These are phyloP conservation scores for Helotiales sp. DNA, from an alignment of 2,329 filamentous ascomycete species.

Conservation along the genomic window DNA sequence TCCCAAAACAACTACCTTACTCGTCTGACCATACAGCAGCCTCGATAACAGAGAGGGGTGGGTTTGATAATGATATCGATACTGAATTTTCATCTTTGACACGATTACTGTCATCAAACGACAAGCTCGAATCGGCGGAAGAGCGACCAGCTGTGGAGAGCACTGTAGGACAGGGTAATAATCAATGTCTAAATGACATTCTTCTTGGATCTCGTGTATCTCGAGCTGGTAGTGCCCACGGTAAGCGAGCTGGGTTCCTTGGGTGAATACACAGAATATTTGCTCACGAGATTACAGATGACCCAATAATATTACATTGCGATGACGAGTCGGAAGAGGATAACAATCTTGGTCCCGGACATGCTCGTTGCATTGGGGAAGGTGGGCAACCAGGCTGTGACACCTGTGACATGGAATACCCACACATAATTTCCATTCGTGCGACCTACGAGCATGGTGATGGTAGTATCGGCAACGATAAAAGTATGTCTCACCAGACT, in stretches of 20 bases:
- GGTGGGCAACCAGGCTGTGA: conserved; percentile 6
- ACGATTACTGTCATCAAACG: neutral
- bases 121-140: conserved; percentile 6
- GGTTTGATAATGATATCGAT: conserved; percentile 5
- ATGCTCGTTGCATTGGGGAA: neutral
- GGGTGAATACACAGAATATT: neutral
- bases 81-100: neutral
- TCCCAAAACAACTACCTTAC: neutral
- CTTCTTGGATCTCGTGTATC: conserved; percentile 1
- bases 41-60: neutral
- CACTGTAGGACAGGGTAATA: neutral
- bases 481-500: neutral
- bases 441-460: neutral
- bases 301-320: neutral
- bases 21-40: neutral
- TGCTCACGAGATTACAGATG: conserved; percentile 7
- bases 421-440: neutral
- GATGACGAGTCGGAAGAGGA: neutral
- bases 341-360: neutral
- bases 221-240: neutral
- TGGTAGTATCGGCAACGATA: neutral
- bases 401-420: neutral
- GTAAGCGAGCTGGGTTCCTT: conserved; percentile 6
- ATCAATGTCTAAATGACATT: neutral
- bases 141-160: neutral